A percentile compares a stretch with the other conserved stretches of the same genome.
Evolutionary conservation across 164 flowering plant genomes (phyloP).

Genomic region (Dillenia turbinata): DNA sequence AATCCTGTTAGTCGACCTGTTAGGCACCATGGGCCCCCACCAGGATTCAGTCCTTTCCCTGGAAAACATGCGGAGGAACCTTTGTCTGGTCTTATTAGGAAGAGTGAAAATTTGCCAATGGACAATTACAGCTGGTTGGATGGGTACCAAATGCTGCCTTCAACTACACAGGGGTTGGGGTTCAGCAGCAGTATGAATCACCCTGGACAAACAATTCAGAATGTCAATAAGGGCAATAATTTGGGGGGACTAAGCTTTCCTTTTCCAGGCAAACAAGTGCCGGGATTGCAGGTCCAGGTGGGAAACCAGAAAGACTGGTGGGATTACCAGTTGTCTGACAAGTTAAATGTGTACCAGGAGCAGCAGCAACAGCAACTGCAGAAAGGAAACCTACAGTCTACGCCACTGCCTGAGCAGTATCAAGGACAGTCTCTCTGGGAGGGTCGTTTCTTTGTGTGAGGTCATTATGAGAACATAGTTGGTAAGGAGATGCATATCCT

Average conservation of each 20-base stretch:
- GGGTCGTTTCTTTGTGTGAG: constrained; percentile 78
- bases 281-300: constrained; percentile 33
- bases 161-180: constrained; percentile 27
- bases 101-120: constrained; percentile 32
- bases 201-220: constrained; percentile 19
- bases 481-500: constrained; percentile 28
- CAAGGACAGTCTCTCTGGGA: constrained; percentile 76
- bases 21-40: constrained; percentile 92
- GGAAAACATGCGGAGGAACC: constrained; percentile 39
- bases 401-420: constrained; percentile 55
- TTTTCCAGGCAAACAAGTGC: constrained; percentile 81
- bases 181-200: constrained; percentile 25
- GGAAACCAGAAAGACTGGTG: constrained; percentile 50
- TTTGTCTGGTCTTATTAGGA: constrained; percentile 20
- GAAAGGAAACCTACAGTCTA: constrained; percentile 43
- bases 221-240: constrained; percentile 27
- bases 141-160: constrained; percentile 66
- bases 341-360: constrained; percentile 38
- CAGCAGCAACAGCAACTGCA: constrained; percentile 42
- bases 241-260: constrained; percentile 58
- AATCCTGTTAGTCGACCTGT: constrained; percentile 80
- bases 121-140: constrained; percentile 95
- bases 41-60: constrained; percentile 66
- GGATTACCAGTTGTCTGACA: constrained; percentile 40
- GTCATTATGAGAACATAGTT: constrained; percentile 23